Evolutionary conservation across 345 rosid genomes (phyloP), one percentile per base, ranked within the genome.

Genomic region (Gossypioides kirkii): DNA sequence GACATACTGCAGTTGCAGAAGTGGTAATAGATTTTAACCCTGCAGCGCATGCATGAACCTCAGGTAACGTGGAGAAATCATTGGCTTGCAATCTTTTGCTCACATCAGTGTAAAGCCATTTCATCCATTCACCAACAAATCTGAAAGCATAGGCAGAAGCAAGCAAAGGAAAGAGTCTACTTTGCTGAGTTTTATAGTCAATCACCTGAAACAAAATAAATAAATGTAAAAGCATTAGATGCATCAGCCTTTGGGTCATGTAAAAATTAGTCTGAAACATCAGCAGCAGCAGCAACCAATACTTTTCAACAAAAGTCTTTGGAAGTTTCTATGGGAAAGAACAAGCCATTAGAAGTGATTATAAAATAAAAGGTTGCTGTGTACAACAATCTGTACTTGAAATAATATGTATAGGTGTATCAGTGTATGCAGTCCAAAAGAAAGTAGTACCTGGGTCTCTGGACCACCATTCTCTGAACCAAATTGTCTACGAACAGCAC

Each of bases 141-240:
- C 98, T 89, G 77, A 90, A 96, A 73, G 99, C 99, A 82, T 93
- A 96, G 41, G 99, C 99, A 73, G 98, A 93, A 79, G 99, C 99
- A 82, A 96, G 87, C 89, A 96, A 84, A 77, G 99, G 99, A 77
- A 96, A 96, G 61, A 96, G 94, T 80, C 99, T 82, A 84, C 79
- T 88, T 77, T 96, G 99, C 84, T 96, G 99, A 70, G 98, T 92
- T 83, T 90, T 93, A 77, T 93, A 96, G 82, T 96, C 91, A 79
- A 96, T 91, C 87, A 96, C 99, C 99, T 96, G 82, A 64, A 69
- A 45, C 71, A n/a, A 77, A 46, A 59, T 13, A 41, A 32, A 62
- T 11, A 22, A 64, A 64, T 10, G 73, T 62, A 50, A 17, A 73
- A 59, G 43, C 52, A 52, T 80, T 61, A 78, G 78, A 18, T 69